phyloP scores from a whole-genome alignment of 129 eudicot species.

The Escallonia herrerae region DNA sequence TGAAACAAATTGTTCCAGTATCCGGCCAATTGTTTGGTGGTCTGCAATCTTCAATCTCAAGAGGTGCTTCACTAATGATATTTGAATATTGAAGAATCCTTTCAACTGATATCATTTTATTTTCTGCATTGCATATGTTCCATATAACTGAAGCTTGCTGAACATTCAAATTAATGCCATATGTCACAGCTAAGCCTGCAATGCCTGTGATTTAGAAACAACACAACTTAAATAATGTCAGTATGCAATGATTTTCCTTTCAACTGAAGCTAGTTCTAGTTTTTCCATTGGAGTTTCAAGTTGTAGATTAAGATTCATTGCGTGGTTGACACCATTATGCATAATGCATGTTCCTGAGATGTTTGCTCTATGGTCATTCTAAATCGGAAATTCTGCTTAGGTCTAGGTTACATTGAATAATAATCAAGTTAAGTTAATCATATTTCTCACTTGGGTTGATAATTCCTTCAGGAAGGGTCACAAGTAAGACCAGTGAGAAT shows the following conservation, averaged over 20 bases:
- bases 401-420: no score
- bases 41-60: constrained; percentile 57
- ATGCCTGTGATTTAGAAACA: constrained; percentile 42
- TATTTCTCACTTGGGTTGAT: constrained; percentile 69
- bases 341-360: no score
- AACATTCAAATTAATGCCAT: constrained; percentile 78
- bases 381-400: no score
- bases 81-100: constrained; percentile 89
- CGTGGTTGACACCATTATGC: no score
- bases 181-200: constrained; percentile 93
- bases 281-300: no score
- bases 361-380: no score
- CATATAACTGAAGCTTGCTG: constrained; percentile 86
- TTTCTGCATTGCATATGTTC: constrained; percentile 94
- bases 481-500: constrained; percentile 75
- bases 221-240: no score
- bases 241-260: no score
- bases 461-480: constrained; percentile 88
- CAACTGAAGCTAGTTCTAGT: no score
- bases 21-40: constrained; percentile 85
- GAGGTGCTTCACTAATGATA: constrained; percentile 78
- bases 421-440: no score
- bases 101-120: constrained; percentile 97
- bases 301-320: no score
- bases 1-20: constrained; percentile 63